phyloP scores from a whole-genome alignment of 176 grass and related monocot species.

The Carex myosuroides region DNA sequence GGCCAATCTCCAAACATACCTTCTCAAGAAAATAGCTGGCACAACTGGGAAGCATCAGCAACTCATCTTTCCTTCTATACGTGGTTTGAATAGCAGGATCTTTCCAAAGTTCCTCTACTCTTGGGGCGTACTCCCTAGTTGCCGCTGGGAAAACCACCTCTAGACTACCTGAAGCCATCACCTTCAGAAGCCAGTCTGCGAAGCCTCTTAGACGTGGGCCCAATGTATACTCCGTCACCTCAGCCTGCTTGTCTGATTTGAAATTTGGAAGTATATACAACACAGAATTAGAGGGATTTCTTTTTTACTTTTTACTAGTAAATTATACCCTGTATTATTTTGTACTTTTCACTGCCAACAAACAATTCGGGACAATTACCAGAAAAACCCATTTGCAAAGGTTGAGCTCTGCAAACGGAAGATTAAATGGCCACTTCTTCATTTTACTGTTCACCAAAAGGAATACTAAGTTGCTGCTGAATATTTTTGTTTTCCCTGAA shows the following conservation, averaged over 20 bases:
- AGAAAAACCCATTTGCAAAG: background rate
- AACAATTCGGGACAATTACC: constrained; percentile 6
- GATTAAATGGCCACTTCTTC: background rate
- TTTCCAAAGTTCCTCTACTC: constrained; percentile 97
- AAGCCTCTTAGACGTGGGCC: constrained; percentile 58
- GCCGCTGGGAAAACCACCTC: constrained; percentile 88
- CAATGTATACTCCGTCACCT: constrained; percentile 52
- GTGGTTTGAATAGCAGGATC: constrained; percentile 91
- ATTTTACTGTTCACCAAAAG: background rate
- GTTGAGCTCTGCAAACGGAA: background rate
- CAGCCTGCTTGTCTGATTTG: constrained; percentile 25
- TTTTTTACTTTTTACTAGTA: background rate
- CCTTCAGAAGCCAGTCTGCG: constrained; percentile 89
- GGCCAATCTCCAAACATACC: constrained; percentile 37
- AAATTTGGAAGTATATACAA: constrained; percentile 29
- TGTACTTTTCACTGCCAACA: background rate
- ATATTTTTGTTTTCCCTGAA: background rate
- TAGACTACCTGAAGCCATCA: constrained; percentile 84
- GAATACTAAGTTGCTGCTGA: background rate
- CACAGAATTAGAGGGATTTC: constrained; percentile 8
- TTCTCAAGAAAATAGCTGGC: constrained; percentile 84
- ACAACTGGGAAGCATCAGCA: constrained; percentile 45
- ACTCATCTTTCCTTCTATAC: constrained; percentile 58
- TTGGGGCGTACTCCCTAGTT: constrained; percentile 76
- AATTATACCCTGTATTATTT: background rate